Base-by-base conservation (phyloP, 1,139 yeast genomes). In the Diutina neorugosa region DNA sequence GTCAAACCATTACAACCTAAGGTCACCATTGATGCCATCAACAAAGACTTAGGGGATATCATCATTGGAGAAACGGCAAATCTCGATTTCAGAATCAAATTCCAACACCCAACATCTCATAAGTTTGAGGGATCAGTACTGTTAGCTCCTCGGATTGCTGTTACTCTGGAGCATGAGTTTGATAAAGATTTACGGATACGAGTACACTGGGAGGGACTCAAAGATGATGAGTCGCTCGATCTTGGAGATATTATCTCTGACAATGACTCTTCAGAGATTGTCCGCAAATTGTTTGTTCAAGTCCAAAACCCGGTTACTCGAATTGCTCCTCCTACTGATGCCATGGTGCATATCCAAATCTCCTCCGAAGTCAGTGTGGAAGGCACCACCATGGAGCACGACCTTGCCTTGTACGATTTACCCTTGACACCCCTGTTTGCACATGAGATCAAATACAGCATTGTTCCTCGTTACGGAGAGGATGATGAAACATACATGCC, bases 181-280 rank as follows among this genome's bases (percentile, higher is more conserved):
- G 34, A 44, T 4, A 23, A 19, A n/a, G 34, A 27, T 18, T 8
- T 46, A 4, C 14, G 16, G 7, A 46, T 34, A 1, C 16, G 50
- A 27, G 21, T 46, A 3, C 27, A 27, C 23, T 46, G 50, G 50
- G 50, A 46, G n/a, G 18, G 27, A 7, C 20, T 14, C 21, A 46
- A 46, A 12, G 50, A 46, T 27, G 50, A 46, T 18, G 40, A 46
- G 16, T 37, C 40, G 16, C 40, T 46, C 8, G 50, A 46, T n/a
- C 41, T 46, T 8, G 18, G 19, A 7, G 21, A 16, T 7, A 11
- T 27, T 16, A 34, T 46, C n/a, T 21, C 18, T 8, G 11, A 16
- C 4, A 12, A 7, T 4, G 40, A 11, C 4, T 18, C 50, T 5
- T 27, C 40, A 6, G 11, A 9, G 5, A 16, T 25, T 37, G 11